A percentile compares a stretch with the other conserved stretches of the same genome.
phyloP scores from a whole-genome alignment of 257 asterid genomes.

The Mitragyna speciosa region DNA sequence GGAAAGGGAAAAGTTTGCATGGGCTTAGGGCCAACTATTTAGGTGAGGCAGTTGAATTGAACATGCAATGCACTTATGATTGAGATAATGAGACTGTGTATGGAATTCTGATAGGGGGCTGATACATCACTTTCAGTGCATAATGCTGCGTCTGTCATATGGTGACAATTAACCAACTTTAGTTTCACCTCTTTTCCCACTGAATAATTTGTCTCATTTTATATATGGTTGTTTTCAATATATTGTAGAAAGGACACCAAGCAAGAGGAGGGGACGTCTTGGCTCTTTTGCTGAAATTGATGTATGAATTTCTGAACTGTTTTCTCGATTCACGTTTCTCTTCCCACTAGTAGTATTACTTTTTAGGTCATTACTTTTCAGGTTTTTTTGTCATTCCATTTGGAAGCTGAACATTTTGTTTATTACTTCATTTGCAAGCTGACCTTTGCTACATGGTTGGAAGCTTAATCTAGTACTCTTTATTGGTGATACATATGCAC shows the following conservation, averaged over 20 bases:
- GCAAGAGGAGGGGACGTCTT: not conserved
- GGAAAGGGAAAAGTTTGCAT: not conserved
- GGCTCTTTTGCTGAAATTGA: not conserved
- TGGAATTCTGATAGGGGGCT: slow-evolving; percentile 7
- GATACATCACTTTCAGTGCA: slow-evolving; percentile 33
- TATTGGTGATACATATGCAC: too few species aligned
- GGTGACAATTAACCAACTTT: slow-evolving; percentile 28
- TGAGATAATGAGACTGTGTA: slow-evolving; percentile 7
- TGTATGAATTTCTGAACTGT: not conserved
- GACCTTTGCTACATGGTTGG: not conserved
- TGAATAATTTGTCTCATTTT: not conserved
- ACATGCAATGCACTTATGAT: slow-evolving; percentile 27
- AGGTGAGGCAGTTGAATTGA: slow-evolving; percentile 33
- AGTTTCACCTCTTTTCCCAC: not conserved
- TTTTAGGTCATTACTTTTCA: not conserved
- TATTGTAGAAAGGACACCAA: not conserved
- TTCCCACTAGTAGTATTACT: not conserved
- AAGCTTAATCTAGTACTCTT: too few species aligned
- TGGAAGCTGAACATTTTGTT: not conserved
- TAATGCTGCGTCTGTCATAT: slow-evolving; percentile 25
- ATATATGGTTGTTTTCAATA: not conserved
- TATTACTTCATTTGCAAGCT: not conserved
- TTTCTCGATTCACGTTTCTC: not conserved
- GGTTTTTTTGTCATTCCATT: not conserved
- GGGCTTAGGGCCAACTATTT: slow-evolving; percentile 11